These are phyloP conservation scores for Linderniella brevidens DNA, from an alignment of 257 asterid genomes.

Conservation along the genomic window DNA sequence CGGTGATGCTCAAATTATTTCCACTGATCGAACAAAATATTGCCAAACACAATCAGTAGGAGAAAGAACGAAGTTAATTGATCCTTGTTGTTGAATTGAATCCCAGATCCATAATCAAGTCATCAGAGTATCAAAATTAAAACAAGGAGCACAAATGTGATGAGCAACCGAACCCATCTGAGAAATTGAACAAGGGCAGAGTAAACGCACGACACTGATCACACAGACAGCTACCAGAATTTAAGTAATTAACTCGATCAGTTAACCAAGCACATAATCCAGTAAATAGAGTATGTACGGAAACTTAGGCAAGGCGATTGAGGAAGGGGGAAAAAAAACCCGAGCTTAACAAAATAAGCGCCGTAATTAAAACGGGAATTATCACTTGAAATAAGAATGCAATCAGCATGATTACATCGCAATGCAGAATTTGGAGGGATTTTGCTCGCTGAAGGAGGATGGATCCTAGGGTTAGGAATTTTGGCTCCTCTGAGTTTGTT, in stretches of 20 bases:
- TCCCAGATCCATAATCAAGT: too few relatives aligned
- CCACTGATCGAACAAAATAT: neutral
- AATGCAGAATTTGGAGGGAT: constrained; percentile 94
- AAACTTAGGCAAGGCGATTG: too few relatives aligned
- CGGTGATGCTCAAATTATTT: neutral
- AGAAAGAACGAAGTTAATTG: neutral
- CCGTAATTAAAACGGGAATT: neutral
- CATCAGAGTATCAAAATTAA: too few relatives aligned
- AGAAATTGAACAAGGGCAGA: too few relatives aligned
- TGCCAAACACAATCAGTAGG: neutral
- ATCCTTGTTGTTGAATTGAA: too few relatives aligned
- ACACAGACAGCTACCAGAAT: too few relatives aligned
- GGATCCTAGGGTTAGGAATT: constrained; percentile 69
- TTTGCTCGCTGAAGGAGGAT: constrained; percentile 79
- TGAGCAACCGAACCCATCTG: too few relatives aligned
- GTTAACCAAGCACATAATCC: too few relatives aligned
- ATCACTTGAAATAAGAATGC: neutral
- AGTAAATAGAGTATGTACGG: too few relatives aligned
- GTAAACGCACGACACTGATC: too few relatives aligned
- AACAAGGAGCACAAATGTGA: too few relatives aligned
- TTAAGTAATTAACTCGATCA: too few relatives aligned
- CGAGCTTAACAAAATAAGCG: neutral
- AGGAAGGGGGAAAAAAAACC: neutral
- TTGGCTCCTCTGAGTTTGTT: constrained; percentile 54
- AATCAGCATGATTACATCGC: constrained; percentile 38